Base-by-base conservation (phyloP, 192 early-diverging fungal species). In the Geranomyces variabilis region DNA sequence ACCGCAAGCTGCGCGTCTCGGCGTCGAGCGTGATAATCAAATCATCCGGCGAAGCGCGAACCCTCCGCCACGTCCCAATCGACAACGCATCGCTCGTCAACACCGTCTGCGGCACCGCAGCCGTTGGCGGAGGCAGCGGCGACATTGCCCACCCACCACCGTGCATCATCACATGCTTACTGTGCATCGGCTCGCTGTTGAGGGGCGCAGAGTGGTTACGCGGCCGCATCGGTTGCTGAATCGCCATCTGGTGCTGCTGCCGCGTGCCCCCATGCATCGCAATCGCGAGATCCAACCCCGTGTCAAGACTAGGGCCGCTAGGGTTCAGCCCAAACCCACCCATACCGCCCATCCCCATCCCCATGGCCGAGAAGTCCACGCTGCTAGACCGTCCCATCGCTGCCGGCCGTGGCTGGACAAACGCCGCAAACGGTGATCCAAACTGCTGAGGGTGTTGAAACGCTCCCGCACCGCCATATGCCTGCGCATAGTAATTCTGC, bases 21-120 rank as follows among this genome's bases (percentile, higher is more conserved):
- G 19, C 24, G 28, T 70, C 24, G 17, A 61, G 22, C 13, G 57
- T 61, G 33, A 53, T 45, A 29, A 69, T 41, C 30, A 79, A 66
- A 45, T 79, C 78, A 28, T 67, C n/a, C 15, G 57, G 17, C 5
- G 78, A 58, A n/a, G 60, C 56, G 22, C 69, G 44, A 3, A 73
- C 74, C 19, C 78, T 71, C 9, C 71, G 71, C 79, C 79, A 80
- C 0, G 67, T 62, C 26, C 79, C 79, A 61, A 80, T 78, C 8
- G 59, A n/a, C 13, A 80, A 66, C 29, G 69, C 62, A 7, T 70
- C 69, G 43, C 57, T 57, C 22, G 57, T 61, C 21, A 70, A n/a
- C 17, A 19, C 21, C 29, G 29, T 30, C 30, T 21, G 4, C 30
- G 60, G 60, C 19, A 15, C n/a, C 51, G 24, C n/a, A 17, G 51